Evolutionary conservation across 1,284 basidiomycete genomes (phyloP), one percentile per base, ranked within the genome.

Genomic region (Vanrija sp.): DNA sequence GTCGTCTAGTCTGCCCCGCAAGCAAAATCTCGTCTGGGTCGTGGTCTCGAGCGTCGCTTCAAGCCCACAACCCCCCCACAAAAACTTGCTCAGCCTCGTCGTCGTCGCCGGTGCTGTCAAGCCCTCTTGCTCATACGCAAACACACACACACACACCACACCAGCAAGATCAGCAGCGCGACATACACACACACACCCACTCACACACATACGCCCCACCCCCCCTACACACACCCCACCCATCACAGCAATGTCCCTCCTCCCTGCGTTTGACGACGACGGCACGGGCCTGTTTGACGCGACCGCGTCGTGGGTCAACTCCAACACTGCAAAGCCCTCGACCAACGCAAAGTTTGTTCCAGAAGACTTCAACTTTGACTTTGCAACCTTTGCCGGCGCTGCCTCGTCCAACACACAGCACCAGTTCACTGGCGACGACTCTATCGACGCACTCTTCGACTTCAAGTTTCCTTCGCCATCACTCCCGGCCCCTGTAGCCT

Each of bases 251-350:
- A 55, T 55, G 54, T 47, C 45, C 40, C 50, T 57, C 38, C 55
- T 57, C 6, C 49, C 55, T 6, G 40, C 55, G 4, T 57, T 52
- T 34, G 51, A 57, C 23, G 55, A 57, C 46, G 23, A 44, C 25
- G 46, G 34, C 34, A 34, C 34, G 34, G 34, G 40, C 34, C 50
- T 45, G n/a, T 42, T 28, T 23, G 38, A 48, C 18, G n/a, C 40
- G n/a, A 57, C 55, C 15, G 55, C 55, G 19, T 34, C 51, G 25
- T 57, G 55, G 55, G 50, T 57, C 26, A 38, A 26, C 10, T 49
- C 46, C 7, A 48, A 43, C 19, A 49, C 38, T 18, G n/a, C n/a
- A 19, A n/a, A 42, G 12, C 3, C n/a, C 40, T 42, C n/a, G 40
- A 8, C n/a, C 40, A 26, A 40, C 51, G 9, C 48, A 38, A 58